Evolutionary conservation across 176 grass and related monocot species (phyloP).

Genomic region (Oryza meridionalis): DNA sequence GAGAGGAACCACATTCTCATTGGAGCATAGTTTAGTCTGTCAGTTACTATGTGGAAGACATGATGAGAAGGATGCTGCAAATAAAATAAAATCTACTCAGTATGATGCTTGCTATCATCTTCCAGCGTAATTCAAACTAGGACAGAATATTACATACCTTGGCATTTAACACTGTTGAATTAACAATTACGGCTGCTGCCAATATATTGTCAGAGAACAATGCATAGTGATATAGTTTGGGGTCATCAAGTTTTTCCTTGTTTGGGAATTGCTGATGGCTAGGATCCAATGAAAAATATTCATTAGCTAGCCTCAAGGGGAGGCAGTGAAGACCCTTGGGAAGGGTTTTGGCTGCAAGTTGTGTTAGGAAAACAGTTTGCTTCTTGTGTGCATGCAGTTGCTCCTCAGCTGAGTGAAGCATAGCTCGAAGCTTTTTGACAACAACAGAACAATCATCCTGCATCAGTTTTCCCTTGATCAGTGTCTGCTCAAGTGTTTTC

Average conservation of each 20-base stretch:
- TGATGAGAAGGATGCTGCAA: constrained; percentile 80
- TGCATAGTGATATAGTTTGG: constrained; percentile 77
- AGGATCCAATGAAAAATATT: constrained; percentile 66
- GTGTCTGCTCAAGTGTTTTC: constrained; percentile 71
- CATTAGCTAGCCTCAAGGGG: constrained; percentile 61
- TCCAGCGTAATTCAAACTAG: constrained; percentile 16
- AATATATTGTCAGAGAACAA: constrained; percentile 92
- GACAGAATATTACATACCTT: constrained; percentile 62
- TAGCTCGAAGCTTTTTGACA: constrained; percentile 79
- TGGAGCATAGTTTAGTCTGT: constrained; percentile 81
- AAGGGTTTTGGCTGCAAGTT: constrained; percentile 89
- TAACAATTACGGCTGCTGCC: constrained; percentile 80
- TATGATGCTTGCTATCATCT: constrained; percentile 21
- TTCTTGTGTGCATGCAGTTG: constrained; percentile 73
- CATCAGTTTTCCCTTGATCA: constrained; percentile 70
- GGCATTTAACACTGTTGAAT: constrained; percentile 84
- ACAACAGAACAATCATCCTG: constrained; percentile 68
- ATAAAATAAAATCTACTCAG: constrained; percentile 23
- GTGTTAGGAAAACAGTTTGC: constrained; percentile 80
- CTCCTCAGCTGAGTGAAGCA: constrained; percentile 88
- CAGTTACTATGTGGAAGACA: constrained; percentile 91
- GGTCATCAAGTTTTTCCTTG: constrained; percentile 65
- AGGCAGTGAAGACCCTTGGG: constrained; percentile 95
- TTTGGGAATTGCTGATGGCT: constrained; percentile 52
- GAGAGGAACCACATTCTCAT: constrained; percentile 96